Evolutionary conservation across 495 filamentous ascomycete genomes (phyloP), one percentile per base, ranked within the genome.

Genomic region (Chaetomium fimeti): DNA sequence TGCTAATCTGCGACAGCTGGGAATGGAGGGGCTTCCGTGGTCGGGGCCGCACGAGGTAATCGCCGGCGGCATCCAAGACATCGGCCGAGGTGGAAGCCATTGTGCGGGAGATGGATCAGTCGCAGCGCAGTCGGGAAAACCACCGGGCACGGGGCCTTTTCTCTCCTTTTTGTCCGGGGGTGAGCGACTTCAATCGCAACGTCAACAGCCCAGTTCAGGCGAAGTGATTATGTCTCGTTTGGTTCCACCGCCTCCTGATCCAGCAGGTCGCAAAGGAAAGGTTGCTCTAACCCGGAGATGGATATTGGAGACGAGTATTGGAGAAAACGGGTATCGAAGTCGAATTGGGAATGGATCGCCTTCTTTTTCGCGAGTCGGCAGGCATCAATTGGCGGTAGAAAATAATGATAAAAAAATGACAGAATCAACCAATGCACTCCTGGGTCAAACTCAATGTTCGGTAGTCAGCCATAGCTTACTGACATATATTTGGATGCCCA

Each of bases 11-110:
- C 48, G 74, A 65, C 6, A 80, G 68, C 42, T 78, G 78, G 20
- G 74, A 60, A 57, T 80, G 77, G 59, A 79, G 67, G n/a, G 76
- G 72, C 62, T 79, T 81, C 45, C 75, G 76, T 13, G 79, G 74
- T 8, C 79, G 70, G 1, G 79, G 78, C 13, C 79, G 77, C 57
- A 77, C 32, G 56, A 79, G 68, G 67, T 76, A 71, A 60, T 80
- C 72, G 58, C 47, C 62, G 24, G 54, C 24, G 2, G 61, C 63
- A 28, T 74, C 72, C n/a, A 62, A 58, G 53, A 65, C 42, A 49
- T 74, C 71, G 32, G 70, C 68, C 28, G 74, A 68, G 36, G 73
- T 72, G 32, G 71, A 66, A 42, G 72, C 61, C 66, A 66, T 68
- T 47, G 20, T 53, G 57, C n/a, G 12, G 54, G 24, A 16, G 25